Conservation (phyloP, 1,284 basidiomycete species). For the Earliella scabrosa region DNA sequence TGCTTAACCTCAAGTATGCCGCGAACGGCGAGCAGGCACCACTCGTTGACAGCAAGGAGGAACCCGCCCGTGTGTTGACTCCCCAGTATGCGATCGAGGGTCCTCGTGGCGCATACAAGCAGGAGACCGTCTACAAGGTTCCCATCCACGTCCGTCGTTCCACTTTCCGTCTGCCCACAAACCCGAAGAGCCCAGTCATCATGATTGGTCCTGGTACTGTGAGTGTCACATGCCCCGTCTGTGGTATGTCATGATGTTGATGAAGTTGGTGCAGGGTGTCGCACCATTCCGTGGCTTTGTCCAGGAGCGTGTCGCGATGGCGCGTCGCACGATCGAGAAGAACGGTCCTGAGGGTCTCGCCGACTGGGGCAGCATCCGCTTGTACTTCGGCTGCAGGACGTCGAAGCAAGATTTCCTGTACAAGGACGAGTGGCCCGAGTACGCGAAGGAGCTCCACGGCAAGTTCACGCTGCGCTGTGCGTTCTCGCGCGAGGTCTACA, state of each 20-base stretch:
- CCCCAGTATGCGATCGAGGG: conserved; percentile 90
- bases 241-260: conserved; percentile 9
- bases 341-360: conserved; percentile 89
- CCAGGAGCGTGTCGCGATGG: conserved; percentile 95
- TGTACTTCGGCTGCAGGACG: conserved; percentile 96
- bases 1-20: conserved; percentile 88
- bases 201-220: conserved; percentile 99
- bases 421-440: conserved; percentile 93
- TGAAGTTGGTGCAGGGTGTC: conserved; percentile 69
- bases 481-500: conserved; percentile 90
- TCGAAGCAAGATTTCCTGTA: conserved; percentile 92
- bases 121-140: conserved; percentile 75
- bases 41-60: conserved; percentile 40
- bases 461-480: conserved; percentile 91
- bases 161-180: conserved; percentile 95
- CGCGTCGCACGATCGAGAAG: conserved; percentile 92
- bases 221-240: conserved; percentile 39
- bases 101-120: conserved; percentile 84
- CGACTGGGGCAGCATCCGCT: conserved; percentile 93
- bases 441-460: conserved; percentile 84
- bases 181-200: conserved; percentile 97
- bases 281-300: conserved; percentile 99
- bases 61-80: conserved; percentile 44
- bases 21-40: conserved; percentile 61
- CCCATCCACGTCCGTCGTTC: conserved; percentile 95